Conservation (phyloP, 805 yeast genomes). For the Saccharomycopsis sp. region DNA sequence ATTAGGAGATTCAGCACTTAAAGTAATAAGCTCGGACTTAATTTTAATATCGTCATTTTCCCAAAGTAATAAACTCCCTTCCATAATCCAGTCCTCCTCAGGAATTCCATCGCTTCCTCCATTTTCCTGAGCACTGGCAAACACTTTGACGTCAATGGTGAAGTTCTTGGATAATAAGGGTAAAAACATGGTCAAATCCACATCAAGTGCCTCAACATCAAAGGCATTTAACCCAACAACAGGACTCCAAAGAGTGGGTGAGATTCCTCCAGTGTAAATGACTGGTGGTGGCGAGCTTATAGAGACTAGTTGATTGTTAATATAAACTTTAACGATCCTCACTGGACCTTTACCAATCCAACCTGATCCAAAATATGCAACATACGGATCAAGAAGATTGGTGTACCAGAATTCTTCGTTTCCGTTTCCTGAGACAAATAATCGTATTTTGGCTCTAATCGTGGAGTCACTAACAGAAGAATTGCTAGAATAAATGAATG, state of each 20-base stretch:
- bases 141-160: conserved; percentile 37
- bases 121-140: conserved; percentile 34
- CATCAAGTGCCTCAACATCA: conserved; percentile 55
- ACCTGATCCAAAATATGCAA: conserved; percentile 29
- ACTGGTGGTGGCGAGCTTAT: conserved; percentile 59
- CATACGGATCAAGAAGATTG: conserved; percentile 40
- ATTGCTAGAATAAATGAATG: background rate
- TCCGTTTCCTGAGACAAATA: conserved; percentile 67
- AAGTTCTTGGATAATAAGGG: conserved; percentile 36
- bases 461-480: conserved; percentile 30
- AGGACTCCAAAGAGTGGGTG: conserved; percentile 75
- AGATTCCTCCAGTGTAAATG: conserved; percentile 69
- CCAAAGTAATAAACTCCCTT: conserved; percentile 12
- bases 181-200: conserved; percentile 60
- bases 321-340: conserved; percentile 51
- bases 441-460: conserved; percentile 36
- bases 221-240: conserved; percentile 65
- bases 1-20: background rate
- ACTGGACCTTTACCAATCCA: conserved; percentile 60
- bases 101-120: background rate
- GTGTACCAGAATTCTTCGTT: conserved; percentile 80
- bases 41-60: conserved; percentile 5
- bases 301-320: conserved; percentile 49
- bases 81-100: conserved; percentile 22
- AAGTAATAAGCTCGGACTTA: no score